Base-by-base conservation (phyloP, 305 asterid species). In the Rubia balearica region DNA sequence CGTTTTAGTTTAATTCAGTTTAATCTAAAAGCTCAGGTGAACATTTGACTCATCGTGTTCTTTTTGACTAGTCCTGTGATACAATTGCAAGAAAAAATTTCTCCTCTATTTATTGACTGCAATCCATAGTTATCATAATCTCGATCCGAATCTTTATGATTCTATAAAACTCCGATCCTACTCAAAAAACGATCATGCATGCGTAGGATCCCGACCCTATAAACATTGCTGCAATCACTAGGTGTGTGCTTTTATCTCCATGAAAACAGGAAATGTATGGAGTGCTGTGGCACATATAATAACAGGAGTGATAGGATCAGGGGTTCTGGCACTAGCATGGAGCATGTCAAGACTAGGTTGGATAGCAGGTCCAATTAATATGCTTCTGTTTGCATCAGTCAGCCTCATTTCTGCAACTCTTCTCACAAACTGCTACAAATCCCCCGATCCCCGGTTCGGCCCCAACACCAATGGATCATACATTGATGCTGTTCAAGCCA, bases 401-500 rank as follows among this genome's bases (percentile, higher is more conserved):
- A 60, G 73, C 68, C 72, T 75, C 42, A 61, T 69, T 63, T 73
- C 83, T 42, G 76, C 78, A 17, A 65, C 69, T 60, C 83, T 83
- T 55, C 78, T 80, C 73, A 53, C 72, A 74, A 74, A 76, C 45
- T 83, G 84, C 59, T 78, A 83, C 7, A 67, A 66, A 71, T 85
- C 82, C 55, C 80, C 84, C 30, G 84, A 84, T 69, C 83, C 76
- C 49, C 67, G 75, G 22, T 30, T 70, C 24, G 84, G 83, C 71
- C 78, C 81, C 12, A 41, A 48, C 65, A 78, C 75, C 41, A 88
- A 87, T 77, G 80, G 61, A 38, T 87, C 86, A 71, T 90, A 76
- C 81, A 59, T 82, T 70, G 93, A 86, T 21, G 96, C 96, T 73
- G 90, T 88, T 71, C 68, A 74, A 45, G 81, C 70, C 38, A 87